A percentile compares a stretch with the other conserved stretches of the same genome.
Evolutionary conservation across 106 monocot genomes (phyloP).

Genomic region (Gastrodia elata): DNA sequence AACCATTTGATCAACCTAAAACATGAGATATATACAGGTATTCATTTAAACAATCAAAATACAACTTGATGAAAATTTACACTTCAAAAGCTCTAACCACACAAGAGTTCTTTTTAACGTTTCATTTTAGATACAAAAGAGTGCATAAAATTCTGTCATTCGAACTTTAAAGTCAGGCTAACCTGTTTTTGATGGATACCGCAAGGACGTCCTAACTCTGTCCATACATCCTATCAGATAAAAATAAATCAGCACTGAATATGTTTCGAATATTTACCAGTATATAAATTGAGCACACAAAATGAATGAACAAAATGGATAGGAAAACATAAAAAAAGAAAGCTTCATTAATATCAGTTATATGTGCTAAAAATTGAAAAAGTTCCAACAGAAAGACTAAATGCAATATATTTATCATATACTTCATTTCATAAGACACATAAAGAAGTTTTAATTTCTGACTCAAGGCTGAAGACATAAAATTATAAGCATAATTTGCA

Average conservation of each 20-base stretch:
- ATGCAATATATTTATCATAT: neutral
- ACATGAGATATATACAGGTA: neutral
- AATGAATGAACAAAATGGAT: neutral
- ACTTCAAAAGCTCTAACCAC: neutral
- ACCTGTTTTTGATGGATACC: constrained; percentile 99
- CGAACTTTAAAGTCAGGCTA: neutral
- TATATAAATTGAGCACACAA: neutral
- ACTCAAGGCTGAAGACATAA: neutral
- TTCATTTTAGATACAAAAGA: neutral
- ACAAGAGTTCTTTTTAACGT: neutral
- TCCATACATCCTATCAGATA: constrained; percentile 78
- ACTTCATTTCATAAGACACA: neutral
- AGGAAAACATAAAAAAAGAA: neutral
- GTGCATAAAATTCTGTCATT: neutral
- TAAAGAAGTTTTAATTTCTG: neutral
- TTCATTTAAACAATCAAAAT: neutral
- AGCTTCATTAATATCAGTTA: neutral
- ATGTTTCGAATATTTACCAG: neutral
- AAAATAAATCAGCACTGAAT: neutral
- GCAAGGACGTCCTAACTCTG: constrained; percentile 86
- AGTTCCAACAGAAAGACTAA: neutral
- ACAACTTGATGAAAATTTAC: neutral
- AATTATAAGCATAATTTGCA: neutral
- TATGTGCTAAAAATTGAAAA: neutral
- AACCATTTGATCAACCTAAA: constrained; percentile 96